These are phyloP conservation scores for Apiotrichum gamsii DNA, from an alignment of 1,284 basidiomycete species.

Conservation along the genomic window DNA sequence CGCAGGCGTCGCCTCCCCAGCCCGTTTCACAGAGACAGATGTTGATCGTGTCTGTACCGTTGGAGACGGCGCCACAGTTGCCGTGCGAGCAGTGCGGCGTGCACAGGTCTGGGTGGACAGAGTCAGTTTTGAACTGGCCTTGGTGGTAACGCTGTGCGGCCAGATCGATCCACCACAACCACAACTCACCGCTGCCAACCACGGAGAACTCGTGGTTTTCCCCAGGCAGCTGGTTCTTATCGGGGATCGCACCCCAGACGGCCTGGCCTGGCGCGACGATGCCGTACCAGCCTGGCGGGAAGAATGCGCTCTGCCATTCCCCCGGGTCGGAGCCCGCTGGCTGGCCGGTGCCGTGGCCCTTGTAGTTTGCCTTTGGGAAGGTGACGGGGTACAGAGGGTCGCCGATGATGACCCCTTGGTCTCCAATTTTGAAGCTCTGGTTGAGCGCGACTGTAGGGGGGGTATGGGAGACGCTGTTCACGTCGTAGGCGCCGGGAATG, in stretches of 20 bases:
- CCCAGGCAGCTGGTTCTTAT: constrained; percentile 17
- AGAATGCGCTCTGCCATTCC: constrained; percentile 20
- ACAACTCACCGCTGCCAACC: not conserved
- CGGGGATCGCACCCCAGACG: constrained; percentile 32
- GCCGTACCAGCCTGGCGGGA: constrained; percentile 34
- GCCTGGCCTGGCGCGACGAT: constrained; percentile 23
- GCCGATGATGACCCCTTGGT: constrained; percentile 11
- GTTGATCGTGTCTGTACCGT: too few species aligned
- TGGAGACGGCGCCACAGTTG: constrained; percentile 17
- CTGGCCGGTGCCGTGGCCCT: not conserved
- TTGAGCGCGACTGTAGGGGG: constrained; percentile 4
- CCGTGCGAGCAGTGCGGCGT: constrained; percentile 31
- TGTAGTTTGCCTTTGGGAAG: constrained; percentile 6
- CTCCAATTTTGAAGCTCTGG: constrained; percentile 9
- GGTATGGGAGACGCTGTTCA: not conserved
- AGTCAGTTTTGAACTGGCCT: too few species aligned
- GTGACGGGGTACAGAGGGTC: constrained; percentile 22
- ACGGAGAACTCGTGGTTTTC: not conserved
- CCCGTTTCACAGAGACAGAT: constrained; percentile 29
- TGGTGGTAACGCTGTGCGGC: too few species aligned
- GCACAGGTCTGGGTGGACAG: constrained; percentile 23
- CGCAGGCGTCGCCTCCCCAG: constrained; percentile 32
- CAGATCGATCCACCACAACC: not conserved
- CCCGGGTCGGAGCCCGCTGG: not conserved
- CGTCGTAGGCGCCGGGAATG: constrained; percentile 18